These are phyloP conservation scores for Euphorbia tirucalli DNA, from an alignment of 345 rosid species.

Conservation along the genomic window DNA sequence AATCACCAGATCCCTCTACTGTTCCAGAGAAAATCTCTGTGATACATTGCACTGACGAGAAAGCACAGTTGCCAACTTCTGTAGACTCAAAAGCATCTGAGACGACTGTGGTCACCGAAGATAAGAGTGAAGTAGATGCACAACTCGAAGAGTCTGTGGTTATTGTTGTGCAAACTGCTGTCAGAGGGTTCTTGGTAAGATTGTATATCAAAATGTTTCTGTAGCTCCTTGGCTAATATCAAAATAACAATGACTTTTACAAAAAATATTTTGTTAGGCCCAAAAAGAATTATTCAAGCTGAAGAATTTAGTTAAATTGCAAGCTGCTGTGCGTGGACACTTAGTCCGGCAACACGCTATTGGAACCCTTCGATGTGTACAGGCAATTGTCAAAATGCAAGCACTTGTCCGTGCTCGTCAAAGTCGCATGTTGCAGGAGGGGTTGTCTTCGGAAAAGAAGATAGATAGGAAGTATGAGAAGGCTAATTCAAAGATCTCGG, in stretches of 20 bases:
- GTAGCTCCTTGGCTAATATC: not conserved
- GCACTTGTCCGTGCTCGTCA: slow-evolving; percentile 72
- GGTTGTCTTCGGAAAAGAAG: slow-evolving; percentile 22
- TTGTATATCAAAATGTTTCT: not conserved
- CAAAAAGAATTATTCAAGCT: slow-evolving; percentile 57
- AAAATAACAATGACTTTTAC: not conserved
- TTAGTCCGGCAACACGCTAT: slow-evolving; percentile 82
- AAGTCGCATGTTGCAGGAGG: slow-evolving; percentile 39
- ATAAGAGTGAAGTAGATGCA: slow-evolving; percentile 29
- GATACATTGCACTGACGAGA: slow-evolving; percentile 40
- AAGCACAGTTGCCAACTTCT: slow-evolving; percentile 32
- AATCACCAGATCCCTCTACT: slow-evolving; percentile 28
- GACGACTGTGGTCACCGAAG: slow-evolving; percentile 20
- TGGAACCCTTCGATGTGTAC: slow-evolving; percentile 86
- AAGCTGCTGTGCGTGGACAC: slow-evolving; percentile 92
- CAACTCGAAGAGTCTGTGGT: slow-evolving; percentile 45
- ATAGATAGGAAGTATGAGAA: slow-evolving; percentile 27
- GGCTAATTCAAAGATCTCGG: slow-evolving; percentile 38
- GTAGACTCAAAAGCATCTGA: slow-evolving; percentile 32
- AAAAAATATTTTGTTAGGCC: slow-evolving; percentile 43
- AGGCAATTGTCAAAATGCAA: slow-evolving; percentile 90
- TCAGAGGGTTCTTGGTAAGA: slow-evolving; percentile 56
- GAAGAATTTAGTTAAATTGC: slow-evolving; percentile 74
- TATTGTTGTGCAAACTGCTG: slow-evolving; percentile 54
- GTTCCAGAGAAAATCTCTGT: slow-evolving; percentile 36